Percentiles rank a stretch among this genome's conserved stretches.
Conservation (phyloP, 148 eudicot genomes). For the Fagopyrum homotropicum region DNA sequence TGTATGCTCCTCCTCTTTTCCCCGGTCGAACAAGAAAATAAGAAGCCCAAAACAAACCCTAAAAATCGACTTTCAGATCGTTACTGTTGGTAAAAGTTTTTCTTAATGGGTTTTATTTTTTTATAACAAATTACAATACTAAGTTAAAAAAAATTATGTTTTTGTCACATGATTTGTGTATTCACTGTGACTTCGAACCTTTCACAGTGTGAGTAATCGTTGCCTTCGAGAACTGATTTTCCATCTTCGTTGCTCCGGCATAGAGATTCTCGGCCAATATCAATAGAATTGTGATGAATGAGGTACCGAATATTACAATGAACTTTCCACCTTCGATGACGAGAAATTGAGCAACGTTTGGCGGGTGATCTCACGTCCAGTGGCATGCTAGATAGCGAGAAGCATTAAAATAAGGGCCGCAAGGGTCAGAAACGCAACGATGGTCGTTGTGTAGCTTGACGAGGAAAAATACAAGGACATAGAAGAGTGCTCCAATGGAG, state of each 20-base stretch:
- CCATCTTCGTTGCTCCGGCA: conserved; percentile 46
- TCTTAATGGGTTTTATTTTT: too few species aligned
- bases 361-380: conserved; percentile 62
- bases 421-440: conserved; percentile 71
- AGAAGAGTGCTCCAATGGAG: conserved; percentile 61
- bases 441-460: conserved; percentile 91
- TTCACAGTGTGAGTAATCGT: conserved; percentile 41
- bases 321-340: conserved; percentile 72
- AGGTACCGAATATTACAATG: conserved; percentile 36
- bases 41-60: too few species aligned
- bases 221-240: conserved; percentile 68
- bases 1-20: too few species aligned
- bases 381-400: conserved; percentile 89
- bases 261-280: conserved; percentile 63
- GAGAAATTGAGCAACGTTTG: conserved; percentile 91
- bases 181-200: too few species aligned
- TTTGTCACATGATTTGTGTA: too few species aligned
- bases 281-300: conserved; percentile 28
- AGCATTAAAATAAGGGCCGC: conserved; percentile 66
- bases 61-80: too few species aligned
- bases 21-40: too few species aligned
- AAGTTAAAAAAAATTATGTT: too few species aligned
- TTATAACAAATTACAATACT: too few species aligned
- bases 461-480: conserved; percentile 59
- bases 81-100: too few species aligned